Conservation (phyloP, 148 eudicot species). For the Chenopodium album region DNA sequence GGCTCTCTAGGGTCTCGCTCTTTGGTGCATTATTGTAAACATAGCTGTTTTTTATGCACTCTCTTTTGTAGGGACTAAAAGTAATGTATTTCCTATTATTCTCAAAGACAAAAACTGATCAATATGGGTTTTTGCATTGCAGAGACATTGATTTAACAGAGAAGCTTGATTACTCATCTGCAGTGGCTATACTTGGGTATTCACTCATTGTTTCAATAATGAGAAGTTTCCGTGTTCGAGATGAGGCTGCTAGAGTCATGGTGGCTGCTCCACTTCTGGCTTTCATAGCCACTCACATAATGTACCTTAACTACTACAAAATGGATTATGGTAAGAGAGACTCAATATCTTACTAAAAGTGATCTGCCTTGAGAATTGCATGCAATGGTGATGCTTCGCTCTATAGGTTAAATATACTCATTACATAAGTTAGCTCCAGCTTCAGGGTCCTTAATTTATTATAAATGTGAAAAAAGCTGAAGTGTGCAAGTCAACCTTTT, state of each 20-base stretch:
- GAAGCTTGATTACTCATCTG: slow-evolving; percentile 83
- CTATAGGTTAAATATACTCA: background rate
- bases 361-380: background rate
- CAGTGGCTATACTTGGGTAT: slow-evolving; percentile 77
- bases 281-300: slow-evolving; percentile 69
- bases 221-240: slow-evolving; percentile 64
- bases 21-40: background rate
- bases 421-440: too few species aligned
- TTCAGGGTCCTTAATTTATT: too few species aligned
- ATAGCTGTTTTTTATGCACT: background rate
- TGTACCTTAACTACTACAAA: slow-evolving; percentile 65
- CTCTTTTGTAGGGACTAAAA: background rate
- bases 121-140: slow-evolving; percentile 28
- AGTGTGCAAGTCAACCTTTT: too few species aligned
- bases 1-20: background rate
- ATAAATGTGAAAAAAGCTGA: too few species aligned
- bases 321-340: slow-evolving; percentile 71
- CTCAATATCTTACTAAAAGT: background rate
- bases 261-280: slow-evolving; percentile 72
- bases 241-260: slow-evolving; percentile 75
- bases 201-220: slow-evolving; percentile 68
- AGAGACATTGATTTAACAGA: slow-evolving; percentile 83
- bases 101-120: background rate
- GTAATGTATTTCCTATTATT: background rate
- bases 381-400: background rate